phyloP scores from a whole-genome alignment of 768 basidiomycete species.

The Gloeophyllum trabeum region DNA sequence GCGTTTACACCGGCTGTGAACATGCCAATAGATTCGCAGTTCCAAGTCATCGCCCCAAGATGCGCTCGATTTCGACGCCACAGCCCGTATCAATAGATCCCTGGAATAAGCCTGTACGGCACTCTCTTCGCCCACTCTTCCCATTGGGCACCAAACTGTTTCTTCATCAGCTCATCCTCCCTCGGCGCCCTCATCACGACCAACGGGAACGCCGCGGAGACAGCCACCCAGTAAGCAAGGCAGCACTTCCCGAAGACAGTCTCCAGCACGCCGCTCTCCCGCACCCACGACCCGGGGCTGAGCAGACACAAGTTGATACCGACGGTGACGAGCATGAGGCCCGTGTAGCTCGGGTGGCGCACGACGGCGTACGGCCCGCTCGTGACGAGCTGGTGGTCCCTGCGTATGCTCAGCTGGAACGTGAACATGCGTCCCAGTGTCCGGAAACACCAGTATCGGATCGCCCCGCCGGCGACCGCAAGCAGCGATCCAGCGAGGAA shows the following conservation, averaged over 20 bases:
- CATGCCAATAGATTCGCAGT: too few relatives aligned
- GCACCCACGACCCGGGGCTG: constrained; percentile 9
- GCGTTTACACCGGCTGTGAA: too few relatives aligned
- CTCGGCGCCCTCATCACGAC: constrained; percentile 1
- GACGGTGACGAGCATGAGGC: constrained; percentile 2
- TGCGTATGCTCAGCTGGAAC: constrained; percentile 14
- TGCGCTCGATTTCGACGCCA: too few relatives aligned
- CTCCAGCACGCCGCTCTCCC: constrained; percentile 6
- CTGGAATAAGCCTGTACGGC: constrained; percentile 9
- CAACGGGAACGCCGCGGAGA: not conserved
- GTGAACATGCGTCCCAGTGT: constrained; percentile 16
- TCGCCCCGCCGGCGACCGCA: constrained; percentile 4
- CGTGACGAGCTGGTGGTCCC: constrained; percentile 16
- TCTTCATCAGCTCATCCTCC: constrained; percentile 10
- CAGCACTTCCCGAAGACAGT: constrained; percentile 5
- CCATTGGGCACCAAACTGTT: constrained; percentile 12
- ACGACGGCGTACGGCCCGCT: constrained; percentile 17
- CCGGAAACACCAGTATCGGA: constrained; percentile 13
- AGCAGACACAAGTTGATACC: constrained; percentile 6
- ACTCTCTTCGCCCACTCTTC: constrained; percentile 9
- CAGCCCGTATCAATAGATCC: constrained; percentile 7
- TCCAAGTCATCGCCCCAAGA: too few relatives aligned
- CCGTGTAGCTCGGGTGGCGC: constrained; percentile 17
- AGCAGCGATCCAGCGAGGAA: constrained; percentile 9
- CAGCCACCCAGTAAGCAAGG: constrained; percentile 1